Base-by-base conservation (phyloP, 352 stramenopile species). In the Phytophthora pseudosyringae region DNA sequence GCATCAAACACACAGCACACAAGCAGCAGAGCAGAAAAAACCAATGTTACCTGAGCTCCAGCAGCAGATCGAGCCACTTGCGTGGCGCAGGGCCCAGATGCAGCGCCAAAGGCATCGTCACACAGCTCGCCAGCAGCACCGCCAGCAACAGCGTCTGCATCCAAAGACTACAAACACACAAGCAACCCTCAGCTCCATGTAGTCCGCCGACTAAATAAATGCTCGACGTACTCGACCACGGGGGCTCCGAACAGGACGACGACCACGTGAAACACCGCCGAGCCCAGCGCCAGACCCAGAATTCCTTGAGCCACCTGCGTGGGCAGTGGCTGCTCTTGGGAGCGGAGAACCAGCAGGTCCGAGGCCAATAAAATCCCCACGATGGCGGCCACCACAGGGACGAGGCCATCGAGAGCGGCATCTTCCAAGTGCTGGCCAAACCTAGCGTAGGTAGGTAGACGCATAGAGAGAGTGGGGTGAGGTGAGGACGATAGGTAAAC, bases 191-290 rank as follows among this genome's bases (percentile, higher is more conserved):
- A 66, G 59, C 13, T 46, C 1, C 29, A 26, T 28, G 16, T 18
- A 35, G 25, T 8, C 50, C 10, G 39, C 6, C 21, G 3, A 41
- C 3, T 2, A 33, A 35, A 6, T 36, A 35, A 6, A 5, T 11
- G 29, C 12, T 18, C n/a, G 1, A 59, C 78, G 15, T 67, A 95
- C 87, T 86, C 68, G 25, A 80, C 41, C 26, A 95, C 49, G 0
- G 88, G 82, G 7, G 88, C 88, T 31, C 88, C 88, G 47, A 95
- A 95, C 48, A 93, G 66, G 21, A 93, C 66, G 63, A 93, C 73
- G 21, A 72, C 52, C 21, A 83, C 66, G 59, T 95, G 79, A 66
- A 89, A 88, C 26, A 79, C 33, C 11, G 40, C 54, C 2, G 75
- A 67, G 36, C 83, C 81, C 9, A 83, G 31, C 6, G 64, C 15